phyloP scores from a whole-genome alignment of 139 green algal genomes.

The Coelastrella sp. region DNA sequence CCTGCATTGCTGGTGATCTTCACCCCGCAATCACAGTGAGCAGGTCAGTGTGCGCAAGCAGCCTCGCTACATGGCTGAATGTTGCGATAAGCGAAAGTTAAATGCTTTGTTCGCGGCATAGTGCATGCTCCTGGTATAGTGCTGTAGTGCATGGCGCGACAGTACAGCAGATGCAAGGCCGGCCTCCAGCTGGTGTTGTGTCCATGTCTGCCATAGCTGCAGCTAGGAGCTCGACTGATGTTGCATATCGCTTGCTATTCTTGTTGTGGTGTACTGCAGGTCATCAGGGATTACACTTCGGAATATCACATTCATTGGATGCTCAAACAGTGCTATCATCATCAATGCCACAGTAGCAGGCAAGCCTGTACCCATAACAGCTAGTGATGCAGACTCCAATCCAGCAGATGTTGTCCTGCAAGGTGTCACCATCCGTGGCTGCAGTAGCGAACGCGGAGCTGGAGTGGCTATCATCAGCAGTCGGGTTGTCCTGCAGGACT shows the following conservation, averaged over 20 bases:
- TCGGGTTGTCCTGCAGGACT: slow-evolving; percentile 22
- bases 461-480: neutral
- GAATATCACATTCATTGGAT: slow-evolving; percentile 9
- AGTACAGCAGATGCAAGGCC: neutral
- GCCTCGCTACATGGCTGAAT: neutral
- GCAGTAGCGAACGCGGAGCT: neutral
- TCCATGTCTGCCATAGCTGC: neutral
- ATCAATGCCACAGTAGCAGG: slow-evolving; percentile 15
- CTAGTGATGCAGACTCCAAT: neutral
- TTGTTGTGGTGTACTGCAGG: neutral
- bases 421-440: neutral
- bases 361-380: neutral
- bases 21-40: neutral
- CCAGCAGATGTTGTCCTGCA: slow-evolving; percentile 17
- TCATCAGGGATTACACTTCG: slow-evolving; percentile 11
- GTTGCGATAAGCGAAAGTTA: no score
- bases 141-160: neutral
- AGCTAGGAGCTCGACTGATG: no score
- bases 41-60: neutral
- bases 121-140: neutral
- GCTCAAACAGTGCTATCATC: neutral
- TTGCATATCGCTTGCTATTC: no score
- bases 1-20: neutral
- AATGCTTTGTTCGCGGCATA: neutral
- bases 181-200: neutral